Base-by-base conservation (phyloP, 768 basidiomycete genomes). In the Astraeus odoratus region DNA sequence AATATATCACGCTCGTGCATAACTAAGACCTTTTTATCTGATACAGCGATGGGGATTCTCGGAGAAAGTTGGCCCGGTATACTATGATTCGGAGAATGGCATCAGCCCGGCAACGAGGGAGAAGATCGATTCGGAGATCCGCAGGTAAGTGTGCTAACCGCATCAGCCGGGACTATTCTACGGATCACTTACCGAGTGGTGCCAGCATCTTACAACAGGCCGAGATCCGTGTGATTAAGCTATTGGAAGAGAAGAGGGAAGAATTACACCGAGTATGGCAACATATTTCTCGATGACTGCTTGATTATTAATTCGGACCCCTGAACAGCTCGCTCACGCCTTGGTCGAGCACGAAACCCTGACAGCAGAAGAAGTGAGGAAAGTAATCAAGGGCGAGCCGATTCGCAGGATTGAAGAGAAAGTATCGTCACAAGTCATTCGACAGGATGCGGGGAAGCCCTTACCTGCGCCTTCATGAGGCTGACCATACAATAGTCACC, bases 271-370 rank as follows among this genome's bases (percentile, higher is more conserved):
- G 69, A 66, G 85, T 86, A 65, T 44, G 72, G 57, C 47, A 53
- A 43, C 39, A 12, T 33, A 15, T 35, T 36, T 24, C 44, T 19
- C n/a, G 5, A 2, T 8, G 42, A 36, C 22, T 30, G 8, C 23
- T 12, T 18, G 1, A 12, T 13, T 24, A 30, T 50, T 46, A 51
- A 9, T 5, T 25, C 16, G 31, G 39, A 44, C 25, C 39, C 8
- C 24, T 24, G 25, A 18, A 23, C 51, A 93, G 91, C 79, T 98
- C 31, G 94, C 95, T 2, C 76, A 77, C 44, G 95, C 95, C 8
- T 69, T 99, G 47, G 85, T 99, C 10, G 93, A 97, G 62, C 86
- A 95, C 65, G 95, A 99, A 70, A 97, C 95, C 16, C 70, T 99
- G 51, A 82, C 83, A 53, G 71, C 78, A 31, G 83, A 88, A 8